A percentile compares a stretch with the other conserved stretches of the same genome.
Conservation (phyloP, 495 filamentous ascomycete genomes). For the Penicillium cataractarum region DNA sequence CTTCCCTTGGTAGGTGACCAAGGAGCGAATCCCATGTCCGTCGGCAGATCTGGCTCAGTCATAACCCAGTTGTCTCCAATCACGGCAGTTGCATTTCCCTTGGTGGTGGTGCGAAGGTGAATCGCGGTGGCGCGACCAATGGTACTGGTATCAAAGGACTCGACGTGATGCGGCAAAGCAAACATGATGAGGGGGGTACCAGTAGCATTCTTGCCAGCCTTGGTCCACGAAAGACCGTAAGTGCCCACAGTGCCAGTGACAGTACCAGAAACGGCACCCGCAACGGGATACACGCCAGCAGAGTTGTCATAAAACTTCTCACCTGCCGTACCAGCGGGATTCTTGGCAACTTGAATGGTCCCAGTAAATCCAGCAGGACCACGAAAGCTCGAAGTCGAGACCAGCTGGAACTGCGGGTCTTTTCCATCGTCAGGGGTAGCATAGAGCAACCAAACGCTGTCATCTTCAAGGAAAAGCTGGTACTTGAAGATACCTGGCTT, state of each 20-base stretch:
- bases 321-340: constrained; percentile 57
- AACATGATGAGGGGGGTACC: constrained; percentile 73
- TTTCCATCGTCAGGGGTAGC: constrained; percentile 56
- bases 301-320: constrained; percentile 75
- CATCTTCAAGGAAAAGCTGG: constrained; percentile 69
- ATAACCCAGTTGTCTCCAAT: constrained; percentile 79
- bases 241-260: constrained; percentile 60
- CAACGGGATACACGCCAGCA: constrained; percentile 72
- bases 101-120: constrained; percentile 79
- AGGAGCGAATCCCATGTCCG: constrained; percentile 72
- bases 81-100: constrained; percentile 77
- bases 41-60: constrained; percentile 71
- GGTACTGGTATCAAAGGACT: constrained; percentile 69
- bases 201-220: constrained; percentile 57
- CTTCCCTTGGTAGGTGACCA: constrained; percentile 64
- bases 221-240: constrained; percentile 74
- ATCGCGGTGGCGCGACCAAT: constrained; percentile 56
- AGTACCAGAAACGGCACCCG: constrained; percentile 63
- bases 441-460: constrained; percentile 79
- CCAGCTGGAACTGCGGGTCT: constrained; percentile 52
- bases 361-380: constrained; percentile 64
- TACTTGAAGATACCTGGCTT: constrained; percentile 77
- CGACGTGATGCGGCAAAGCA: constrained; percentile 83
- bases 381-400: constrained; percentile 49
- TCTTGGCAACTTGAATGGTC: constrained; percentile 80